Evolutionary conservation across 148 eudicot species (phyloP), one percentile per base, ranked within the genome.

Genomic region (Oxyria digyna): DNA sequence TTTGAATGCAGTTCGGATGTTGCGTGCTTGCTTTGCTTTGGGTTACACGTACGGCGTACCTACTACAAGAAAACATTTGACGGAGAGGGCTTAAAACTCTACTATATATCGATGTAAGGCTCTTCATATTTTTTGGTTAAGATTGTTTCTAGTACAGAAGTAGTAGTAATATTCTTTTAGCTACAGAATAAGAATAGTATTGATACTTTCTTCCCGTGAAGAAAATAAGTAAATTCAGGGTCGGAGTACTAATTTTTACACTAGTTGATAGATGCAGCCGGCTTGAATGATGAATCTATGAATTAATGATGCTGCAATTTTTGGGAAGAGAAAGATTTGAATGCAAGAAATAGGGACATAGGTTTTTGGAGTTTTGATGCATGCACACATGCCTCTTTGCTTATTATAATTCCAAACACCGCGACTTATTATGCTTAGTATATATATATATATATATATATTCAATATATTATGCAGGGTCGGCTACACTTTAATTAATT

Each of bases 281-380:
- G 1, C 41, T 38, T 14, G 49, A 3, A 46, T 46, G 52, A 46
- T 46, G 9, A 52, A 52, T 52, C 59, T 21, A 23, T 24, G 59
- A 21, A 57, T 57, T 57, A 57, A 57, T 57, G 64, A 57, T 57
- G 64, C 37, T 52, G 59, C 29, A 52, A 52, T 52, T 52, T 52
- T 52, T 11, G 59, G 59, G 59, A 52, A 52, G 59, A 52, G 59
- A 52, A 52, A 52, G 31, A 52, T 52, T 52, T 24, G 35, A 57
- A 57, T 57, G 64, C 64, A 57, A 57, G 64, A 27, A 57, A 57
- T 57, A 57, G 64, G 64, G n/a, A 1, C 63, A 57, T 57, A 26
- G 63, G 18, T 27, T 57, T 57, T 57, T 26, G 63, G 63, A 1
- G 0, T 26, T 57, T 57, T 27, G 33, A 57, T 57, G 63, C 63